A percentile compares a stretch with the other conserved stretches of the same genome.
Conservation (phyloP, 306 rosid species). For the Quercus ilex region DNA sequence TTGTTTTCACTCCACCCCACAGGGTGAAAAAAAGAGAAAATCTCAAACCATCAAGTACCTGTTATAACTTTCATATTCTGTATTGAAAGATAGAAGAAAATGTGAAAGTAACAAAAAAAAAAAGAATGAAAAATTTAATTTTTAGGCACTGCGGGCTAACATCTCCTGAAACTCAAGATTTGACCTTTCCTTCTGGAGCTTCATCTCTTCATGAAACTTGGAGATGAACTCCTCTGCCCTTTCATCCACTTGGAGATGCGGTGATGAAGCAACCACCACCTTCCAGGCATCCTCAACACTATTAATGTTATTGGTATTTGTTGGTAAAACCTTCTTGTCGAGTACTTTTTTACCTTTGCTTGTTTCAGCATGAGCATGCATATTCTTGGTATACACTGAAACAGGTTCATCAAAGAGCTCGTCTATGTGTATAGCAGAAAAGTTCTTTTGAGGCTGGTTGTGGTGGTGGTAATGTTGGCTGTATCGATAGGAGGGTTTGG, state of each 20-base stretch:
- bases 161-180: slow-evolving; percentile 41
- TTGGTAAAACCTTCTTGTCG: not conserved
- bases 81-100: not conserved
- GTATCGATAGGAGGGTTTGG: slow-evolving; percentile 15
- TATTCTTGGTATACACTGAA: not conserved
- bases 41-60: not conserved
- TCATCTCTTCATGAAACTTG: slow-evolving; percentile 51
- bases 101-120: too few species aligned
- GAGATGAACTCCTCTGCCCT: slow-evolving; percentile 66
- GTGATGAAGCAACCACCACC: slow-evolving; percentile 49
- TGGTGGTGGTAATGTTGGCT: slow-evolving; percentile 13
- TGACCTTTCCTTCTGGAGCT: slow-evolving; percentile 51
- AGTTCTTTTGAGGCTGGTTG: slow-evolving; percentile 19
- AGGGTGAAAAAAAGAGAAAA: not conserved
- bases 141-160: slow-evolving; percentile 37
- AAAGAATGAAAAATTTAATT: too few species aligned
- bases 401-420: slow-evolving; percentile 45
- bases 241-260: slow-evolving; percentile 50
- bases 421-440: slow-evolving; percentile 49
- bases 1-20: not conserved
- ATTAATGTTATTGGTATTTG: slow-evolving; percentile 2
- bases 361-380: slow-evolving; percentile 28
- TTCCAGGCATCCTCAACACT: slow-evolving; percentile 55
- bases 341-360: slow-evolving; percentile 31
- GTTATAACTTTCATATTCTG: not conserved